phyloP scores from a whole-genome alignment of 192 early-diverging fungal genomes.

The Backusella circina region DNA sequence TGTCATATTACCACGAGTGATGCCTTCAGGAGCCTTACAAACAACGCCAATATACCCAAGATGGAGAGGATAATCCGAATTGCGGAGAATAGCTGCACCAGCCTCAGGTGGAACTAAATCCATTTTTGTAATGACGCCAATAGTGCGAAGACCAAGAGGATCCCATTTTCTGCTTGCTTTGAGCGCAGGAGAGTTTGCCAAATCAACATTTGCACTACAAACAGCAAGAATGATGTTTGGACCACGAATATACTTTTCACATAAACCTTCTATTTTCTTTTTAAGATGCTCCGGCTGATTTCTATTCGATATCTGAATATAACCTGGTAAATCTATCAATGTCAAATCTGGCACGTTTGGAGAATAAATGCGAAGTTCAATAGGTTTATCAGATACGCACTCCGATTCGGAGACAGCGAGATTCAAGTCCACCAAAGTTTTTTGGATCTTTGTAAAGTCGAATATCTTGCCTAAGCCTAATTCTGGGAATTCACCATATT shows the following conservation, averaged over 20 bases:
- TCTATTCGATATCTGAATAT: constrained; percentile 81
- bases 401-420: constrained; percentile 91
- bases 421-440: constrained; percentile 92
- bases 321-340: constrained; percentile 82
- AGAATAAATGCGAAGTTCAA: constrained; percentile 82
- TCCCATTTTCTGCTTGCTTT: constrained; percentile 75
- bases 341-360: constrained; percentile 81
- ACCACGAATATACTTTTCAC: constrained; percentile 76
- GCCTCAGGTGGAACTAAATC: constrained; percentile 79
- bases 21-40: constrained; percentile 59
- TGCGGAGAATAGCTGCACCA: constrained; percentile 78
- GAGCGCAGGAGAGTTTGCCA: constrained; percentile 84
- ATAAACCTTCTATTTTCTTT: constrained; percentile 76
- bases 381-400: constrained; percentile 82
- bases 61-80: constrained; percentile 90
- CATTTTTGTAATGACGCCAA: constrained; percentile 87
- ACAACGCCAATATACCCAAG: constrained; percentile 97
- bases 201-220: constrained; percentile 80
- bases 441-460: constrained; percentile 88
- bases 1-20: constrained; percentile 40
- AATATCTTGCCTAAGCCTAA: constrained; percentile 84
- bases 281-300: constrained; percentile 79
- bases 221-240: constrained; percentile 86
- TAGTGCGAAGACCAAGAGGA: constrained; percentile 74
- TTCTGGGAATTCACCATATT: constrained; percentile 84